Evolutionary conservation across 163 green algal species (phyloP).

Genomic region (Prototheca cutis): DNA sequence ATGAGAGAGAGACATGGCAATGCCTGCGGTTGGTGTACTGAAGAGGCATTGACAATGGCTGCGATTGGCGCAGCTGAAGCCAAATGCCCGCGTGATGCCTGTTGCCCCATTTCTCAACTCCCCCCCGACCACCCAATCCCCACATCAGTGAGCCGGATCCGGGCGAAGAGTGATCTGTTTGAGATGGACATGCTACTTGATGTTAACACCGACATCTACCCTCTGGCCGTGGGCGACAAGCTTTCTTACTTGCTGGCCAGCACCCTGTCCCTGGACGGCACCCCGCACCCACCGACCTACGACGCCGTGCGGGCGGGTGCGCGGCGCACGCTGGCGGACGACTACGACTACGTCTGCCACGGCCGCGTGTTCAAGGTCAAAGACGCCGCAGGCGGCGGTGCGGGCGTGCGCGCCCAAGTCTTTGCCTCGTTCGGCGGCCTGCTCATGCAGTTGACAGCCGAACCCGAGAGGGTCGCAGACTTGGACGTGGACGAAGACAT

Average conservation of each 20-base stretch:
- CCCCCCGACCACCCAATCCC: too few species aligned
- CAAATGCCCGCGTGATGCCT: too few species aligned
- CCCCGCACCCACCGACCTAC: constrained; percentile 15
- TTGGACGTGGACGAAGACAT: constrained; percentile 79
- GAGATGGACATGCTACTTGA: constrained; percentile 89
- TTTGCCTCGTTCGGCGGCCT: constrained; percentile 79
- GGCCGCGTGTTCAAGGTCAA: constrained; percentile 92
- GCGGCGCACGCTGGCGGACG: constrained; percentile 67
- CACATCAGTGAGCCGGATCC: constrained; percentile 76
- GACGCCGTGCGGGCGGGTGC: constrained; percentile 10
- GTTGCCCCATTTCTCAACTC: too few species aligned
- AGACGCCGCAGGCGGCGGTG: constrained; percentile 38
- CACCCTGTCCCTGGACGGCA: constrained; percentile 61
- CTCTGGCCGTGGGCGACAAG: constrained; percentile 52
- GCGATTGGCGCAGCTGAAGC: too few species aligned
- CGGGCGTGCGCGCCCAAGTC: constrained; percentile 37
- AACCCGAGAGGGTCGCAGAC: constrained; percentile 72
- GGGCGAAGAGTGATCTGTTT: constrained; percentile 74
- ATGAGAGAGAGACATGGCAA: too few species aligned
- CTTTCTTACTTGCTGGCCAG: constrained; percentile 65
- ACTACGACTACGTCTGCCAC: constrained; percentile 96
- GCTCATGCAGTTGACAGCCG: constrained; percentile 80
- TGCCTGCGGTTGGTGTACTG: too few species aligned
- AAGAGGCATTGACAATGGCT: too few species aligned
- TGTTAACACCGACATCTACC: constrained; percentile 91